Evolutionary conservation across 2,329 filamentous ascomycete genomes (phyloP).

Genomic region (Epichloe brachyelytri): DNA sequence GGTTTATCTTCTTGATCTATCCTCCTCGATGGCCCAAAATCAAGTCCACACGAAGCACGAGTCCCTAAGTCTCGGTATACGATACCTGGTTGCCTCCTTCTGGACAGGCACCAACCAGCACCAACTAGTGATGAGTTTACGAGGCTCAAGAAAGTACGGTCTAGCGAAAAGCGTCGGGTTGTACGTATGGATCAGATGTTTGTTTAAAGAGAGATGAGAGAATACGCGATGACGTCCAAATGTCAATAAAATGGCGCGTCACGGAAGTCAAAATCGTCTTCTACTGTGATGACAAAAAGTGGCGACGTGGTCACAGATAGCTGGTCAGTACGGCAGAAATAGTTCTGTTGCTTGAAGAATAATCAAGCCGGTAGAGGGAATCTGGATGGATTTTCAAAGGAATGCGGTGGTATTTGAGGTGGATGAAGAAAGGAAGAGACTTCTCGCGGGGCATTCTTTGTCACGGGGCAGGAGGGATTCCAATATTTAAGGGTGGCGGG

Average conservation of each 20-base stretch:
- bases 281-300: constrained; percentile 10
- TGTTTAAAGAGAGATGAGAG: background rate
- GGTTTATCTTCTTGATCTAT: background rate
- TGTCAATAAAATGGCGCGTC: constrained; percentile 5
- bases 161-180: constrained; percentile 1
- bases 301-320: constrained; percentile 9
- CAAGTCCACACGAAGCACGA: background rate
- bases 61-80: background rate
- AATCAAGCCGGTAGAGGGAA: background rate
- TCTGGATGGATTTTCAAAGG: background rate
- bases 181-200: constrained; percentile 4
- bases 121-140: constrained; percentile 4
- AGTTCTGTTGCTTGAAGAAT: background rate
- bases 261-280: constrained; percentile 8
- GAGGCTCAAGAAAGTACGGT: constrained; percentile 5
- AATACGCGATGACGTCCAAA: constrained; percentile 8
- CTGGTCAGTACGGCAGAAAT: background rate
- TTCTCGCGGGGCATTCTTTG: background rate
- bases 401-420: background rate
- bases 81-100: background rate
- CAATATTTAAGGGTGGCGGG: constrained; percentile 1
- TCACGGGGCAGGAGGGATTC: background rate
- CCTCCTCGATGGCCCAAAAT: background rate
- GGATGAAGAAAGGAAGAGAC: background rate
- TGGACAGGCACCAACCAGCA: background rate